phyloP scores from a whole-genome alignment of 2,329 filamentous ascomycete genomes.

The Neofusicoccum kwambonambiense region DNA sequence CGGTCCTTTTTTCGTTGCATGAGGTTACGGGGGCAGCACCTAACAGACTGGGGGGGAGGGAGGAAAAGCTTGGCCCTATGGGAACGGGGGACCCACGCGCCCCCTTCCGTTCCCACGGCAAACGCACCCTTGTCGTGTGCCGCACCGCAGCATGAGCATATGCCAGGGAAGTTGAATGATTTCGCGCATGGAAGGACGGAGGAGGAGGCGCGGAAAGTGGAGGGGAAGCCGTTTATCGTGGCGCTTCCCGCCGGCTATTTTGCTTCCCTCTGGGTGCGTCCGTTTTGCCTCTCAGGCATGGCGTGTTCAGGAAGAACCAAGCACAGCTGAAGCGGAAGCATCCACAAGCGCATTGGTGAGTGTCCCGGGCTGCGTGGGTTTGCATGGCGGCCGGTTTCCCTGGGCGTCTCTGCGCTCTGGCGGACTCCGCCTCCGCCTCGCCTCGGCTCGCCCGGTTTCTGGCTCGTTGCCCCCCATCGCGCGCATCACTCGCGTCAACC shows the following conservation, averaged over 20 bases:
- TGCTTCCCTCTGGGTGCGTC: no score
- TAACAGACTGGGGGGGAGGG: neutral
- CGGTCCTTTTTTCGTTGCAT: neutral
- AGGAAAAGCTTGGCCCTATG: neutral
- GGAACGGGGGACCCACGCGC: no score
- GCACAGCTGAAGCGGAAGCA: no score
- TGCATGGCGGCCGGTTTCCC: neutral
- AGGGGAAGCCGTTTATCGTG: no score
- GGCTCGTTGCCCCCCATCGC: neutral
- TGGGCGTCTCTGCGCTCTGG: neutral
- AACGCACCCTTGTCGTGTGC: neutral
- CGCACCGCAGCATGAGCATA: no score
- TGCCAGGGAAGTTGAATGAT: no score
- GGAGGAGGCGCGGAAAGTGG: no score
- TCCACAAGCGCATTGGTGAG: no score
- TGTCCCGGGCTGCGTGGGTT: neutral
- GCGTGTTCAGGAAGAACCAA: no score
- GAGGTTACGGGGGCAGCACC: neutral
- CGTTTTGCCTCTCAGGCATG: no score
- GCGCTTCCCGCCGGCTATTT: no score
- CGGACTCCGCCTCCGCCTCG: conserved; percentile 5
- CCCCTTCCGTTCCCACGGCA: neutral
- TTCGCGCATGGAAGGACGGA: no score
- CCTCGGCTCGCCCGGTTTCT: neutral
- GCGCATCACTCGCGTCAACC: neutral